Conservation (phyloP, 202 grass and related monocot species). For the Zoysia matrella region DNA sequence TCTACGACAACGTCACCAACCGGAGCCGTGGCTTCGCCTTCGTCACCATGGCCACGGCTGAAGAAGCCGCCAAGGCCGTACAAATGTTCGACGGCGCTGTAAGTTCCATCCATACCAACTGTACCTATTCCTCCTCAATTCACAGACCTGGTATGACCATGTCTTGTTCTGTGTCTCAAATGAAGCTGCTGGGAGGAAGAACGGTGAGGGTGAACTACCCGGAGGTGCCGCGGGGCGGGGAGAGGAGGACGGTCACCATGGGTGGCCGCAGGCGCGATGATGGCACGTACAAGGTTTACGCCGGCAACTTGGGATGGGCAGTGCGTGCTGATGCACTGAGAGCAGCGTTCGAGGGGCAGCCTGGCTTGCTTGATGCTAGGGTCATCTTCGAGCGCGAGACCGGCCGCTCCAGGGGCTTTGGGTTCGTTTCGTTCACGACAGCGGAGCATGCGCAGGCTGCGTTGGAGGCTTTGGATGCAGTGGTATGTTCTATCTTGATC, state of each 20-base stretch:
- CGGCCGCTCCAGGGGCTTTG: too few species aligned
- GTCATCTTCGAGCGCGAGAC: too few species aligned
- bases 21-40: constrained; percentile 89
- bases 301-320: constrained; percentile 86
- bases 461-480: constrained; percentile 56
- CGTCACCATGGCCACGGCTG: constrained; percentile 73
- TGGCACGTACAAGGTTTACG: constrained; percentile 83
- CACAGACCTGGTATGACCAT: neutral
- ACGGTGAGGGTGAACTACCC: constrained; percentile 56
- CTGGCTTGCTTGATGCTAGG: too few species aligned
- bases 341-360: constrained; percentile 46
- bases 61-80: constrained; percentile 74
- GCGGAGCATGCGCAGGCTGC: too few species aligned
- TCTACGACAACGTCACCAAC: constrained; percentile 83
- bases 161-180: neutral
- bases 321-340: constrained; percentile 64
- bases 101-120: constrained; percentile 32
- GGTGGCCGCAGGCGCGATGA: constrained; percentile 46
- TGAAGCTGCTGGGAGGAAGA: constrained; percentile 73
- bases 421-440: too few species aligned
- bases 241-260: constrained; percentile 54
- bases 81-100: constrained; percentile 88
- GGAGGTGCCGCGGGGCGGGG: constrained; percentile 65
- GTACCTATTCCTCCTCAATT: neutral
- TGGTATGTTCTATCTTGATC: constrained; percentile 53